Base-by-base conservation (phyloP, 164 flowering plant species). In the Brasenia schreberi region DNA sequence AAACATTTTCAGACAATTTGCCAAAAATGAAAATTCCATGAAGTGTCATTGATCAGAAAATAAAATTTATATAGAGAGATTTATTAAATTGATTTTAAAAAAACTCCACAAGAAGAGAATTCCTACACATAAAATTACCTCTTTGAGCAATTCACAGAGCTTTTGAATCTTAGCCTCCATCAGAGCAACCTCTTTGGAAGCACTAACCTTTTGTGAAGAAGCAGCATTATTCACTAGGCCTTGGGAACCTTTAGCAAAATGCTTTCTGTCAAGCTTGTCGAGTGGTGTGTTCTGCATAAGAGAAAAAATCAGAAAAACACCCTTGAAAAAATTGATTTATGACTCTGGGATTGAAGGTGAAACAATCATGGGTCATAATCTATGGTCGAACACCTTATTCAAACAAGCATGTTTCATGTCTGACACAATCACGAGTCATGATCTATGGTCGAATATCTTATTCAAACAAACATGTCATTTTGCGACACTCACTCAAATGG, bases 181-280 rank as follows among this genome's bases (percentile, higher is more conserved):
- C 66, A 92, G 66, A 9, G 96, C 96, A 69, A 85, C 79, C 66
- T 87, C 89, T 79, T 90, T 90, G 5, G 70, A 59, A 73, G 76
- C 76, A n/a, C 74, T 84, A 71, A 18, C 68, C 18, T 82, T 77
- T 62, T 82, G 79, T n/a, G 75, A 71, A 42, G 80, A 66, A 42
- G 67, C 72, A 72, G 76, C 70, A 65, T 85, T 87, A 81, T 80
- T 83, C 67, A 74, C 83, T 18, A 71, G 23, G 1, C 62, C 66
- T 63, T 77, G 87, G n/a, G 83, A 71, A 63, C 84, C 87, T 77
- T 90, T 95, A 5, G 87, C 90, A 80, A 95, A 95, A 81, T 95
- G 97, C 68, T 95, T 95, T 72, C 67, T 83, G 77, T 92, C 99
- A 78, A 95, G 73, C 74, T 87, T 74, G 53, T 86, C 96, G 65